A percentile compares a stretch with the other conserved stretches of the same genome.
Evolutionary conservation across 2,329 filamentous ascomycete species (phyloP).

Genomic region (Trichophyton schoenleinii): DNA sequence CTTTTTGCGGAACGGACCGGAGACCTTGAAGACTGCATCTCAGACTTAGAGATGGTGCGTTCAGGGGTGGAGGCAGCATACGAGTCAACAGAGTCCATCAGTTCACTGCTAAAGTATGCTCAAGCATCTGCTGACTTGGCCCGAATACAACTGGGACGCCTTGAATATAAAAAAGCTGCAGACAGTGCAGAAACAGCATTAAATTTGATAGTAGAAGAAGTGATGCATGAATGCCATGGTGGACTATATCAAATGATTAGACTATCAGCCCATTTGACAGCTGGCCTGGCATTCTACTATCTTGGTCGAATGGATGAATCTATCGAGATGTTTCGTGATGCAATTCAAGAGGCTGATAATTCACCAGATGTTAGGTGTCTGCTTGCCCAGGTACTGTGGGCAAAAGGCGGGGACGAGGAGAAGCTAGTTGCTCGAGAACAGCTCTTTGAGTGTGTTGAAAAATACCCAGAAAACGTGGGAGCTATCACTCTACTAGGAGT

Average conservation of each 20-base stretch:
- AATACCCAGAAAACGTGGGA: conserved; percentile 60
- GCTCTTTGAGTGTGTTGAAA: conserved; percentile 68
- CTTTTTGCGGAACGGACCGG: conserved; percentile 71
- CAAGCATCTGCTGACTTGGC: conserved; percentile 78
- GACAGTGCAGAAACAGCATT: conserved; percentile 73
- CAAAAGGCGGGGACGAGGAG: conserved; percentile 63
- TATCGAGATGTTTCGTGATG: conserved; percentile 66
- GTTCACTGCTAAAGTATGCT: conserved; percentile 63
- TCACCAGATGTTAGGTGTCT: conserved; percentile 78
- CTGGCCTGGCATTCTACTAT: conserved; percentile 73
- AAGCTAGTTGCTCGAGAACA: conserved; percentile 63
- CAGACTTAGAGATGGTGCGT: conserved; percentile 54
- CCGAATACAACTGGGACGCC: conserved; percentile 62
- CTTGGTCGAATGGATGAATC: conserved; percentile 52
- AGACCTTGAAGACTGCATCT: conserved; percentile 52
- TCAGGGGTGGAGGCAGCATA: conserved; percentile 64
- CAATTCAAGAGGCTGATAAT: conserved; percentile 60
- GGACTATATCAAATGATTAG: conserved; percentile 58
- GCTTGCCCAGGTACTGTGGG: conserved; percentile 86
- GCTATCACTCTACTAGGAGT: conserved; percentile 71
- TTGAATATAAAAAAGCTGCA: conserved; percentile 53
- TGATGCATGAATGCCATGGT: conserved; percentile 48
- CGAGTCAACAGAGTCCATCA: conserved; percentile 65
- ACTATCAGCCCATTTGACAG: conserved; percentile 73
- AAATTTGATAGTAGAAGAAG: conserved; percentile 60